phyloP scores from a whole-genome alignment of 2,329 filamentous ascomycete species.

The Aspergillus flavus region DNA sequence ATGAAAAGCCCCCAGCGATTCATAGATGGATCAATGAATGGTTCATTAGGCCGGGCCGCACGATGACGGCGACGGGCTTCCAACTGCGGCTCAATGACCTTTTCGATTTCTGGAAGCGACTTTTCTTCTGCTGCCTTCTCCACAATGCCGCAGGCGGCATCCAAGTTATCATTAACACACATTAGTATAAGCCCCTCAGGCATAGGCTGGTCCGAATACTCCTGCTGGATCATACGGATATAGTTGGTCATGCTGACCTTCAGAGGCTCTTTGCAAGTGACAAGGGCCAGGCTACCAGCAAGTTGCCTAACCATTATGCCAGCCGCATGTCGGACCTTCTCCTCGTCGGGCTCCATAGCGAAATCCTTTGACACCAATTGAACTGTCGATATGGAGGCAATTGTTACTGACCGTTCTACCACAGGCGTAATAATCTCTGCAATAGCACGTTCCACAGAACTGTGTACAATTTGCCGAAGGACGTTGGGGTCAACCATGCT shows the following conservation, averaged over 20 bases:
- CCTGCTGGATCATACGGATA: conserved; percentile 78
- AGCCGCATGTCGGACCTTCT: conserved; percentile 80
- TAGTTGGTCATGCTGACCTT: conserved; percentile 98
- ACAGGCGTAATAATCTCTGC: conserved; percentile 97
- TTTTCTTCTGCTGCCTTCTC: conserved; percentile 95
- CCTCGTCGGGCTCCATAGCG: conserved; percentile 86
- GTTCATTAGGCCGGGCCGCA: conserved; percentile 73
- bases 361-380: conserved; percentile 98
- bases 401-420: conserved; percentile 95
- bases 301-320: conserved; percentile 94
- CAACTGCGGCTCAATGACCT: conserved; percentile 81
- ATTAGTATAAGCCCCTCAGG: conserved; percentile 95
- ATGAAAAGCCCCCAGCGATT: conserved; percentile 94
- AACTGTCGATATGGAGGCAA: conserved; percentile 93
- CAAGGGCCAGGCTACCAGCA: conserved; percentile 87
- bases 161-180: conserved; percentile 98
- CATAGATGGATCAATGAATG: conserved; percentile 78
- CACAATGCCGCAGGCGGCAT: conserved; percentile 88
- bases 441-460: conserved; percentile 84
- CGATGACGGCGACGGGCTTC: conserved; percentile 77
- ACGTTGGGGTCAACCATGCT: conserved; percentile 73
- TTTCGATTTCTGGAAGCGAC: conserved; percentile 90
- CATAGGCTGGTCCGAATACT: conserved; percentile 68
- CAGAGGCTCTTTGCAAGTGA: conserved; percentile 97
- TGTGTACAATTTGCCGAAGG: conserved; percentile 74